These are phyloP conservation scores for Fusarium marasasianum DNA, from an alignment of 2,329 filamentous ascomycete species.

Conservation along the genomic window DNA sequence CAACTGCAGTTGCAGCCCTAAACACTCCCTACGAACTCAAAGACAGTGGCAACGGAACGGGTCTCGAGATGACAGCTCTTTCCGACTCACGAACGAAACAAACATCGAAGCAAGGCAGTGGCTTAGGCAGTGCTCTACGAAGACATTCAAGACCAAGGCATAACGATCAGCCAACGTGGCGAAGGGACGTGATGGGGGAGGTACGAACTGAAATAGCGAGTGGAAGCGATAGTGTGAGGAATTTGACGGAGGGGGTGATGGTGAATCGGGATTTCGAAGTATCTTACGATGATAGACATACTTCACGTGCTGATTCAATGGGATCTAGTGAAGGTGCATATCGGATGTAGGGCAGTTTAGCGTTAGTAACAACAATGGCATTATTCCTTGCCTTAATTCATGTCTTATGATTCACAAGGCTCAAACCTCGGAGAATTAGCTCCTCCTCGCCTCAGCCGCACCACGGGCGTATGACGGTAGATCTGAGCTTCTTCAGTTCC, in stretches of 20 bases:
- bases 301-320: slow-evolving; percentile 25
- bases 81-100: slow-evolving; percentile 9
- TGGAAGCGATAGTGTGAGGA: slow-evolving; percentile 37
- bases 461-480: not conserved
- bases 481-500: not conserved
- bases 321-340: slow-evolving; percentile 31
- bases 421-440: not conserved
- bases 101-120: slow-evolving; percentile 10
- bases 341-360: slow-evolving; percentile 2
- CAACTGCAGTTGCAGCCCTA: slow-evolving; percentile 29
- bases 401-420: not conserved
- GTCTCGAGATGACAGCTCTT: slow-evolving; percentile 27
- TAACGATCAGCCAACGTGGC: slow-evolving; percentile 16
- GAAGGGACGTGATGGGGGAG: slow-evolving; percentile 12
- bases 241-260: slow-evolving; percentile 37
- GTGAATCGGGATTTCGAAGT: slow-evolving; percentile 38
- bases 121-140: not conserved
- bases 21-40: slow-evolving; percentile 36
- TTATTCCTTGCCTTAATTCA: not conserved
- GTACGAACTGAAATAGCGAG: slow-evolving; percentile 8
- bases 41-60: slow-evolving; percentile 27
- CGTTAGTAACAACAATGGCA: not conserved
- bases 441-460: not conserved
- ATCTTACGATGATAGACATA: slow-evolving; percentile 33
- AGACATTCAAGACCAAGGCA: not conserved